These are phyloP conservation scores for Trichomonas tenax DNA, from an alignment of 208 protist species.

Conservation along the genomic window DNA sequence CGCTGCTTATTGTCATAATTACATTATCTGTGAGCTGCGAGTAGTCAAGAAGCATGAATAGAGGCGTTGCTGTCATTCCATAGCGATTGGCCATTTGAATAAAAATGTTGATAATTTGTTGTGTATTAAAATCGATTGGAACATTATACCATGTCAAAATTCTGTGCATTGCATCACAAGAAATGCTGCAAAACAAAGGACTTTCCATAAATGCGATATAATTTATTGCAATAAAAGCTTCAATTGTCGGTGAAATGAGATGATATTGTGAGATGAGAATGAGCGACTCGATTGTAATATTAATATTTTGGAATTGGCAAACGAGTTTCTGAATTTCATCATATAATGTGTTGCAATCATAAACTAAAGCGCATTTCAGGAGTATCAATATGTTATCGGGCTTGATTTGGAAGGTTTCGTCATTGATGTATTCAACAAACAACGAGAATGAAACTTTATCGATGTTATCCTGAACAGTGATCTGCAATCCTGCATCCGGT, in stretches of 20 bases:
- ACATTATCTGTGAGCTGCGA: neutral
- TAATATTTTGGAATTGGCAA: neutral
- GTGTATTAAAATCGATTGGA: neutral
- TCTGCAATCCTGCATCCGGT: neutral
- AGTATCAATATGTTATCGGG: neutral
- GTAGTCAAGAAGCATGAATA: neutral
- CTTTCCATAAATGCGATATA: neutral
- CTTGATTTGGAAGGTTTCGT: neutral
- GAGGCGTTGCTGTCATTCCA: neutral
- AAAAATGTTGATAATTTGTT: neutral
- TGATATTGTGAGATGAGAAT: neutral
- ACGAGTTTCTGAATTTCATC: neutral
- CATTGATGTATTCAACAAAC: neutral
- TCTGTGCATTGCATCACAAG: neutral
- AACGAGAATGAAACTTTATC: neutral
- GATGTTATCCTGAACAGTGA: neutral
- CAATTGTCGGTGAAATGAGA: neutral
- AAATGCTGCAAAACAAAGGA: neutral
- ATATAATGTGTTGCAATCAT: neutral
- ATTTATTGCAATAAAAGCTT: neutral
- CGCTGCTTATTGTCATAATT: neutral
- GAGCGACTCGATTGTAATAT: neutral
- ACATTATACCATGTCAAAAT: neutral
- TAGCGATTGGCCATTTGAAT: neutral
- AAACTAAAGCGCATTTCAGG: neutral